Percentiles rank a stretch among this genome's conserved stretches.
These are phyloP conservation scores for Thymus quinquecostatus DNA, from an alignment of 257 asterid genomes.

Conservation along the genomic window DNA sequence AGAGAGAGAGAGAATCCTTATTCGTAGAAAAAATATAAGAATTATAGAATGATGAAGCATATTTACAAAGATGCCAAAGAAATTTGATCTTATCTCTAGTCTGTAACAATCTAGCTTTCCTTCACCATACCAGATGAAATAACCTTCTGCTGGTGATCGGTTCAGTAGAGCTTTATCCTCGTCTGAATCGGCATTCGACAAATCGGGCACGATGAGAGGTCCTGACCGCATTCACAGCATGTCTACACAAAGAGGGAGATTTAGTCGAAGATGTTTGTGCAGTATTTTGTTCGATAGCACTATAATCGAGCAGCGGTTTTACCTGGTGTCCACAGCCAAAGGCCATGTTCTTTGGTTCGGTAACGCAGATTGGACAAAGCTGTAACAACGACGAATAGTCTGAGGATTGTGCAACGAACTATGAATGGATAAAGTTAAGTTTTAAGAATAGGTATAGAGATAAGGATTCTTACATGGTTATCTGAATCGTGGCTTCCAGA, in stretches of 20 bases:
- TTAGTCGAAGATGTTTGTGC: not conserved
- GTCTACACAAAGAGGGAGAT: constrained; percentile 46
- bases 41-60: constrained; percentile 18
- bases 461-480: constrained; percentile 52
- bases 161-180: constrained; percentile 80
- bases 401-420: not conserved
- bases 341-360: constrained; percentile 82
- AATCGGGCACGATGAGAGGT: constrained; percentile 69
- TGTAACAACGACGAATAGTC: constrained; percentile 30
- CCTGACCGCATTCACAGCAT: constrained; percentile 79
- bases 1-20: not conserved
- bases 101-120: constrained; percentile 4
- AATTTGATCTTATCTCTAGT: constrained; percentile 18
- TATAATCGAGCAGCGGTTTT: constrained; percentile 3
- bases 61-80: constrained; percentile 35
- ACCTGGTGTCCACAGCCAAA: constrained; percentile 99
- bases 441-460: not conserved
- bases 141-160: not conserved
- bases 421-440: not conserved
- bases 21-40: constrained; percentile 14
- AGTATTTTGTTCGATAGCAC: not conserved
- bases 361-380: constrained; percentile 93
- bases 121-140: constrained; percentile 7
- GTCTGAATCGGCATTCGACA: constrained; percentile 68
- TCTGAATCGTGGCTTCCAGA: constrained; percentile 62